Percentiles rank a stretch among this genome's conserved stretches.
Conservation (phyloP, 2,329 filamentous ascomycete genomes). For the Trichophyton schoenleinii region DNA sequence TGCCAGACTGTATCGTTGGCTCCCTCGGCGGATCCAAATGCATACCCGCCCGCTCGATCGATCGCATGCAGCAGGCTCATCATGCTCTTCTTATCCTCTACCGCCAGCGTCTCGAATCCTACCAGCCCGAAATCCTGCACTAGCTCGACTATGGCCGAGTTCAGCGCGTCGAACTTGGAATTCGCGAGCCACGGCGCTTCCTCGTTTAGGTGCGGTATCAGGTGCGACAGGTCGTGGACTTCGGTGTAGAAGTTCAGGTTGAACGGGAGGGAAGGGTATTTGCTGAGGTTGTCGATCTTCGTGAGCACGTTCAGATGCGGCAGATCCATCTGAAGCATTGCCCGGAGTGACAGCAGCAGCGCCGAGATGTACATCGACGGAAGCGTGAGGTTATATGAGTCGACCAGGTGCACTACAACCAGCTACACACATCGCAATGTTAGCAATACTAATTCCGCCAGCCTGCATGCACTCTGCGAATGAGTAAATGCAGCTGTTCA, state of each 20-base stretch:
- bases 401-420: slow-evolving; percentile 83
- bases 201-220: slow-evolving; percentile 65
- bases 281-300: slow-evolving; percentile 87
- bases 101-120: slow-evolving; percentile 80
- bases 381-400: slow-evolving; percentile 84
- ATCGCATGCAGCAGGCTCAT: slow-evolving; percentile 80
- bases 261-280: slow-evolving; percentile 79
- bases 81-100: slow-evolving; percentile 96
- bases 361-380: slow-evolving; percentile 93
- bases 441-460: background rate
- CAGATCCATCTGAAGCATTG: slow-evolving; percentile 97
- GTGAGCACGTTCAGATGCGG: slow-evolving; percentile 92
- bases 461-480: too few species aligned
- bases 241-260: slow-evolving; percentile 97
- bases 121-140: slow-evolving; percentile 86
- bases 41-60: slow-evolving; percentile 83
- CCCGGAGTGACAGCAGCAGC: slow-evolving; percentile 78
- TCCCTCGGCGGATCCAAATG: slow-evolving; percentile 79
- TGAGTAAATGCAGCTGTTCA: background rate
- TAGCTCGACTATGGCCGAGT: slow-evolving; percentile 72
- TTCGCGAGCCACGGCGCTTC: slow-evolving; percentile 60
- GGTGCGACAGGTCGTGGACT: slow-evolving; percentile 78
- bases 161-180: slow-evolving; percentile 70
- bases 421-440: slow-evolving; percentile 46
- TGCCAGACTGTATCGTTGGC: slow-evolving; percentile 97